These are phyloP conservation scores for Phytopythium delawarense DNA, from an alignment of 352 stramenopile genomes.

Conservation along the genomic window DNA sequence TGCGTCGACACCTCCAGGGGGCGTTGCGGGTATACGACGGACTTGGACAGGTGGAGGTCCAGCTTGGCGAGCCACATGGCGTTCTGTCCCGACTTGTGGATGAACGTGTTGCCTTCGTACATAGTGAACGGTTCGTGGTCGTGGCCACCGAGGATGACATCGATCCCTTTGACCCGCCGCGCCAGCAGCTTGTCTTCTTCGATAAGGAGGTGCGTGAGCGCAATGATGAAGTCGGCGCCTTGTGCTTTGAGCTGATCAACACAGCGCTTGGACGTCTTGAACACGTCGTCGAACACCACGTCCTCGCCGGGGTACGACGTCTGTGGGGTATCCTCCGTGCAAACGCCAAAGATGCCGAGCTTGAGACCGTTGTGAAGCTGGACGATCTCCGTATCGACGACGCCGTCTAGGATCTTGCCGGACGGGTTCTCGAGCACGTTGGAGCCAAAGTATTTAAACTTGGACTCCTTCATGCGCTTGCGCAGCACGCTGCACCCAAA, in stretches of 20 bases:
- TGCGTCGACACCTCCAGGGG: constrained; percentile 49
- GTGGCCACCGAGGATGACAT: constrained; percentile 88
- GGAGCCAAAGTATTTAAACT: constrained; percentile 71
- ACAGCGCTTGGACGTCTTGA: constrained; percentile 40
- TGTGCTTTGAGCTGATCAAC: constrained; percentile 53
- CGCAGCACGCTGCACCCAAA: constrained; percentile 54
- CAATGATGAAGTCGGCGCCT: constrained; percentile 81
- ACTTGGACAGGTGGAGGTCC: constrained; percentile 66
- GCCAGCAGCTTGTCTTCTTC: constrained; percentile 70
- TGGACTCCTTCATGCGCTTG: constrained; percentile 47
- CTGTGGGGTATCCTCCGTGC: constrained; percentile 38
- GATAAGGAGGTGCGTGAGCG: constrained; percentile 83
- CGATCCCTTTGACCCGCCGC: constrained; percentile 55
- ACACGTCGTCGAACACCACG: constrained; percentile 50
- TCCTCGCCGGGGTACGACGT: constrained; percentile 30
- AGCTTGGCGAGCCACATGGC: constrained; percentile 82
- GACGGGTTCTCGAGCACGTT: constrained; percentile 47
- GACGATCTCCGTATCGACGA: constrained; percentile 39
- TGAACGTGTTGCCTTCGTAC: constrained; percentile 75
- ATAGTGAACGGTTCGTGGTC: constrained; percentile 89
- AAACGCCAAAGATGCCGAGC: constrained; percentile 48
- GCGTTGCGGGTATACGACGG: constrained; percentile 26
- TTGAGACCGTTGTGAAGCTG: constrained; percentile 28
- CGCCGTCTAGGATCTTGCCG: constrained; percentile 15
- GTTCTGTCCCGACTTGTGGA: constrained; percentile 90